phyloP scores from a whole-genome alignment of 2,329 filamentous ascomycete genomes.

The Aspergillus cejpii region DNA sequence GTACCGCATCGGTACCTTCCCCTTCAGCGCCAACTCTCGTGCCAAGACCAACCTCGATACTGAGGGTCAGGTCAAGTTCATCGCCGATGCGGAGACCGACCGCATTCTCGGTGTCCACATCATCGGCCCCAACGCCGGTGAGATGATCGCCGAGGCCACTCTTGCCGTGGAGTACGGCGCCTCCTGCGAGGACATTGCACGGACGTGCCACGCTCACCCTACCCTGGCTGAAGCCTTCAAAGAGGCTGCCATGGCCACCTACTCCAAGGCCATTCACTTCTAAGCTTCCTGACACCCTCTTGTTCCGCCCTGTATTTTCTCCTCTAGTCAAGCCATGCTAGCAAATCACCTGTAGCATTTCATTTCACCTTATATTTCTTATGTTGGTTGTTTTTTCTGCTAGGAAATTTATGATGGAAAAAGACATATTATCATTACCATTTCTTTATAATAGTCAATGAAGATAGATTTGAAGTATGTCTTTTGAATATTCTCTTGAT shows the following conservation, averaged over 20 bases:
- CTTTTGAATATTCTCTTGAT: neutral
- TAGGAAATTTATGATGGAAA: slow-evolving; percentile 16
- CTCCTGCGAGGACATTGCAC: slow-evolving; percentile 85
- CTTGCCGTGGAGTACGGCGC: slow-evolving; percentile 95
- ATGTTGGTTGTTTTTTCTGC: slow-evolving; percentile 19
- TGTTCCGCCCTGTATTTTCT: slow-evolving; percentile 18
- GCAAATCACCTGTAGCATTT: slow-evolving; percentile 36
- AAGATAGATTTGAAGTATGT: neutral
- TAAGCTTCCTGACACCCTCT: slow-evolving; percentile 43
- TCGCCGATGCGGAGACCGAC: slow-evolving; percentile 93
- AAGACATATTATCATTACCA: neutral
- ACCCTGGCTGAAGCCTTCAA: slow-evolving; percentile 97
- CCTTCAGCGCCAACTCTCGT: slow-evolving; percentile 95
- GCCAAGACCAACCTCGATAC: slow-evolving; percentile 98
- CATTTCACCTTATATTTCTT: slow-evolving; percentile 29
- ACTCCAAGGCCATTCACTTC: slow-evolving; percentile 92
- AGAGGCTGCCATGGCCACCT: slow-evolving; percentile 97
- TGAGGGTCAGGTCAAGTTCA: slow-evolving; percentile 94
- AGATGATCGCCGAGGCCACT: slow-evolving; percentile 98
- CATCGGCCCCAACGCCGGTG: slow-evolving; percentile 88
- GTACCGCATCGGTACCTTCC: slow-evolving; percentile 90
- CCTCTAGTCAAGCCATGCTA: slow-evolving; percentile 33
- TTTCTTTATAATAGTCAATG: neutral
- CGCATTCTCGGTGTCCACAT: slow-evolving; percentile 94
- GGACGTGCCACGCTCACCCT: slow-evolving; percentile 94